Conservation (phyloP, 2,329 filamentous ascomycete species). For the Pseudogymnoascus sp. region DNA sequence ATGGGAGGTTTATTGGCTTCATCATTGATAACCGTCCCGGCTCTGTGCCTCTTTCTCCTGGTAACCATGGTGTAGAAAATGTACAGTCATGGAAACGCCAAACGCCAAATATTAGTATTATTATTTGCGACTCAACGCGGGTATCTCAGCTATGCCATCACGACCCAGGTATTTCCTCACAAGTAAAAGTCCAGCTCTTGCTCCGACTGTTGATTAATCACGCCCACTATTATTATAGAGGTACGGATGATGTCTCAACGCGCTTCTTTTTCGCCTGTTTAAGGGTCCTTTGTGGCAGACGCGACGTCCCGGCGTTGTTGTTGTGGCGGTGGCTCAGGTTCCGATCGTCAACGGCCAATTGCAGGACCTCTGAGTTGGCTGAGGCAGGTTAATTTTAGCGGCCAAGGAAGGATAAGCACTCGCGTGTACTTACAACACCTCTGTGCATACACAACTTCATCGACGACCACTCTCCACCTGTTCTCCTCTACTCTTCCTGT, state of each 20-base stretch:
- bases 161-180: background rate
- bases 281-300: slow-evolving; percentile 3
- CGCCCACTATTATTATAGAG: background rate
- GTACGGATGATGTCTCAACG: background rate
- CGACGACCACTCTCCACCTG: background rate
- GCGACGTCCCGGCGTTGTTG: slow-evolving; percentile 5
- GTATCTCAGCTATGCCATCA: background rate
- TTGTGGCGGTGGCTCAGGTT: slow-evolving; percentile 3
- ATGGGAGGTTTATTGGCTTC: slow-evolving; percentile 25
- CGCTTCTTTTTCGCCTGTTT: background rate
- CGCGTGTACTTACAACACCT: slow-evolving; percentile 8
- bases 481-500: background rate
- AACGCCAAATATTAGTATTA: background rate
- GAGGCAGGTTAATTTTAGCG: slow-evolving; percentile 7
- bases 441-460: slow-evolving; percentile 5
- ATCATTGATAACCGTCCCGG: slow-evolving; percentile 13
- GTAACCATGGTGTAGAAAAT: slow-evolving; percentile 29
- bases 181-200: background rate
- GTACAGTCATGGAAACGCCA: background rate
- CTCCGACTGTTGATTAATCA: background rate
- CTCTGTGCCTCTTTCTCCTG: slow-evolving; percentile 33
- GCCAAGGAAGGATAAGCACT: slow-evolving; percentile 6
- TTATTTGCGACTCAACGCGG: background rate
- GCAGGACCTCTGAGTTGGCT: slow-evolving; percentile 3
- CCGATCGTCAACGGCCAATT: background rate